Evolutionary conservation across 78 protist genomes (phyloP), one percentile per base, ranked within the genome.

Genomic region (Tieghemostelium lacteum): DNA sequence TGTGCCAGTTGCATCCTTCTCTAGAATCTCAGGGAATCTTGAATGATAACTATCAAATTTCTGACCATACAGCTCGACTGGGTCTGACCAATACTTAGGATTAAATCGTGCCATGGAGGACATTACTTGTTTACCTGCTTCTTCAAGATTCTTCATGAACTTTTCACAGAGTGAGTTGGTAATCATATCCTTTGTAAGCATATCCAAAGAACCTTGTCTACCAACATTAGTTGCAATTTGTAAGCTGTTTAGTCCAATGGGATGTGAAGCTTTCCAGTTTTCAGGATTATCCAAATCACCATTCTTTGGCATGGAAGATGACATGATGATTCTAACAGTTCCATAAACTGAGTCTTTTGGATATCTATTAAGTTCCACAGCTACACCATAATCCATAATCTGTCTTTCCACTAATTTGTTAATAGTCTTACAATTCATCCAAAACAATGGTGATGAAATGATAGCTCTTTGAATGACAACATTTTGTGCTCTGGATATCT

Each of bases 191-290:
- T 37, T 31, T n/a, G 36, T 64, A 4, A 87, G 73, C 2, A 73
- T 50, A 16, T 87, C 93, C 0, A 87, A 50, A 16, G 85, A 65
- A 4, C 93, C 93, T 39, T 87, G 93, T 29, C 93, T 65, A 75
- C 93, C 93, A 34, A 87, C 93, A 54, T 87, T 87, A 10, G 93
- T 87, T 29, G 93, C 93, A 62, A 87, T 75, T 33, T 87, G 93
- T 45, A 66, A 26, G 66, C 93, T 87, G 54, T 75, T 75, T 14
- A 87, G 26, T 40, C 71, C 31, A n/a, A 87, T 74, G 22, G 73
- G 83, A 66, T 87, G 93, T 10, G 93, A 87, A 0, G 86, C 31
- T n/a, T 50, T 19, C 93, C 93, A 87, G 31, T 87, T 87, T 17
- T 40, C 31, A 6, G 36, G 73, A 31, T 87, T 39, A 36, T 33